Base-by-base conservation (phyloP, 1,284 basidiomycete species). In the Wolfiporia cocos region DNA sequence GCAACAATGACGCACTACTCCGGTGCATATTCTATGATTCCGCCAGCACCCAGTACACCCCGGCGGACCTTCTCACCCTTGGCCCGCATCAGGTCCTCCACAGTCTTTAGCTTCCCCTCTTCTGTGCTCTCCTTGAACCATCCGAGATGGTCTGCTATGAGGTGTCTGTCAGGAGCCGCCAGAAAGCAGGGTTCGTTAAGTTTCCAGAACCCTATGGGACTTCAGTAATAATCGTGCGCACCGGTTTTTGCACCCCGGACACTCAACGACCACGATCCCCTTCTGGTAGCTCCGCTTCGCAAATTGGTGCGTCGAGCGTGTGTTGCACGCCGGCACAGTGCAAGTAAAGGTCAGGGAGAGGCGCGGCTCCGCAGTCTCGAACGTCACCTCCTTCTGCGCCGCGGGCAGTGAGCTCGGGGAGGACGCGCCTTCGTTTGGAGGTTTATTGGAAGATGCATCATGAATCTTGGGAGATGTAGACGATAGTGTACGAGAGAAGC, bases 241-340 rank as follows among this genome's bases (percentile, higher is more conserved):
- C 85, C 92, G 68, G 58, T 91, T 92, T 56, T 89, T 81, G 65
- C 95, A 98, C 14, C 78, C 78, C 1, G 94, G 92, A 65, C 95
- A 98, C 58, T 95, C 80, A 0, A 97, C 80, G 23, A 99, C 70
- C 1, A 98, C 94, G 42, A 98, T 86, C 0, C 95, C 95, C 36
- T 74, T 78, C 55, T 86, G 76, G 63, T 98, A 99, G 21, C 88
- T 79, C 26, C 80, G 73, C 59, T 82, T 87, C 9, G 86, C 77
- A 59, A 98, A 98, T 49, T 90, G 78, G 56, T 98, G 95, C 9
- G 89, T 82, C 7, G 88, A 92, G 2, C 94, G 81, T 51, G 87
- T 81, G 4, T 74, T 74, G 56, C 94, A 98, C 1, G 73, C 74
- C 14, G 71, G 55, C 2, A 80, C 92, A 0, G 90, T 92, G 62